phyloP scores from a whole-genome alignment of 441 rosid genomes.

The Pelargonium citronellum region DNA sequence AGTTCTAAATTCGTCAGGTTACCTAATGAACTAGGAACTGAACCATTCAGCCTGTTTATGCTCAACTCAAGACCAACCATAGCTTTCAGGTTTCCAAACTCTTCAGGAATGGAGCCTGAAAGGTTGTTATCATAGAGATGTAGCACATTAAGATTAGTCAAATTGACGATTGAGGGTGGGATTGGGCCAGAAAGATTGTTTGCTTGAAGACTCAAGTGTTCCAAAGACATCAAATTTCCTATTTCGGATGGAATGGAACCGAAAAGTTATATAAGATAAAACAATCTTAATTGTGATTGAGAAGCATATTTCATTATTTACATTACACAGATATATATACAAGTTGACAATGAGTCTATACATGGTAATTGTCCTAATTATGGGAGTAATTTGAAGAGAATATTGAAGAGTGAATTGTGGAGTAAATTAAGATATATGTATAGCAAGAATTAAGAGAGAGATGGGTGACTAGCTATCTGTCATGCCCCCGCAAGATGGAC shows the following conservation, averaged over 20 bases:
- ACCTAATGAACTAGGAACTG: conserved; percentile 26
- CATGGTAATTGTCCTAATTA: background rate
- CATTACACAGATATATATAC: background rate
- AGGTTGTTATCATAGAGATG: no score
- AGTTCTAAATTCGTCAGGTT: conserved; percentile 12
- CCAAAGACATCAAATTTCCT: background rate
- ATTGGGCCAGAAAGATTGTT: background rate
- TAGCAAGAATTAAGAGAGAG: background rate
- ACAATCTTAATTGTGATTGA: background rate
- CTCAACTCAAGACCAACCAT: conserved; percentile 19
- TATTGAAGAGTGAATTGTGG: background rate
- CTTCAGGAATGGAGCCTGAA: conserved; percentile 25
- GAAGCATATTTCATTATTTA: background rate
- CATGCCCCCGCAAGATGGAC: no score
- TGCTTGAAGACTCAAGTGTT: background rate
- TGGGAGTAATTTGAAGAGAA: background rate
- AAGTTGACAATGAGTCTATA: background rate
- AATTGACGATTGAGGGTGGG: background rate
- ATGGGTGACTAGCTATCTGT: no score
- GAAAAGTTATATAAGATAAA: background rate
- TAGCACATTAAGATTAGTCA: no score
- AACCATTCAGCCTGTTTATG: conserved; percentile 22
- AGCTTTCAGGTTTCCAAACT: conserved; percentile 31
- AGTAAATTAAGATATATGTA: background rate
- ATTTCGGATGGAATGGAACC: background rate